Evolutionary conservation across 345 rosid genomes (phyloP), one percentile per base, ranked within the genome.

Genomic region (Ceriops tagal): DNA sequence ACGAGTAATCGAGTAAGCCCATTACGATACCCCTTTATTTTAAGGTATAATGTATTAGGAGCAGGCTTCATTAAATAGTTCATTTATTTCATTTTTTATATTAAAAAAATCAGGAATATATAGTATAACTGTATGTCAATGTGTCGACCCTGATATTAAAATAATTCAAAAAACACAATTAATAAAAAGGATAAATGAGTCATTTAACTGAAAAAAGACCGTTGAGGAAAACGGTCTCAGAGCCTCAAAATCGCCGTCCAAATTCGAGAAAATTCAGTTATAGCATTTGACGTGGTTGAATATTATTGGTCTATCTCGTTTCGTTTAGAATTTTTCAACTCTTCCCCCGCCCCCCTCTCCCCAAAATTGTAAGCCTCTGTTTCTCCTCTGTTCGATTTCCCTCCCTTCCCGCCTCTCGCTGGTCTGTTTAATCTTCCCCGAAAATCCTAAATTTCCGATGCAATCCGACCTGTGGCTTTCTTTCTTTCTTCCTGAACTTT

Each of bases 361-460:
- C 67, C 46, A 61, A 22, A 11, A 56, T 30, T 57, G 53, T 73
- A 58, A 75, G 71, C 24, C 58, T 8, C 26, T 32, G 21, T 18
- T 67, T 39, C 35, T 8, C 20, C 56, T 16, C 58, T 8, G 24
- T 30, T 30, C 22, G 8, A 0, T 6, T 43, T 30, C 49, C 58
- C 43, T 46, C 49, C 39, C 18, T 16, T 47, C 56, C 65, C 46
- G 8, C 24, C 16, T 28, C 65, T 69, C 70, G 70, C 69, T 76
- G 88, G 84, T 69, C 83, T 81, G 78, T 76, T 49, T 65, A 58
- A 67, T 68, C 75, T 66, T 77, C 81, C 71, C 82, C 79, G 62
- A 71, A 76, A 68, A 71, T 32, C 52, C 11, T 55, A 58, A 8
- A 57, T 62, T 70, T 68, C 86, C 81, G 80, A 66, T 19, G 59